Percentiles rank a stretch among this genome's conserved stretches.
Evolutionary conservation across 192 early-diverging fungal species (phyloP).

Genomic region (Backusella liffmaniae): DNA sequence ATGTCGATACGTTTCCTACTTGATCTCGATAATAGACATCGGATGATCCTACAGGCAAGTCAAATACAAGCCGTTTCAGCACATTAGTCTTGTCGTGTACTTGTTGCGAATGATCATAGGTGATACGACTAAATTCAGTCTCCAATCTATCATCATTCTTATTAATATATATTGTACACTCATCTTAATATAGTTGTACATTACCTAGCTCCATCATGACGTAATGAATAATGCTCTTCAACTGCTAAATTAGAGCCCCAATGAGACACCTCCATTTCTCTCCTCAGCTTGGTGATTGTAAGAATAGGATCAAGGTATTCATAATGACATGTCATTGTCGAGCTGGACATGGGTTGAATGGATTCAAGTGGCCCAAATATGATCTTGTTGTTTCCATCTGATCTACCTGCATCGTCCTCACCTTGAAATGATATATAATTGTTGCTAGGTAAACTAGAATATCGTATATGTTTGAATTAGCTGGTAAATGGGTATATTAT

Average conservation of each 20-base stretch:
- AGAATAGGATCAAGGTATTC: conserved; percentile 55
- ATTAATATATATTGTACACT: not conserved
- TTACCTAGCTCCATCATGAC: conserved; percentile 77
- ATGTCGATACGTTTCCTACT: conserved; percentile 97
- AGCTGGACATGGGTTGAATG: conserved; percentile 39
- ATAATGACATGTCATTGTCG: conserved; percentile 61
- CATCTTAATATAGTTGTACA: too few species aligned
- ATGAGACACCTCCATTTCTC: conserved; percentile 82
- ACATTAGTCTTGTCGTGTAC: conserved; percentile 46
- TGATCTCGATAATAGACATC: conserved; percentile 85
- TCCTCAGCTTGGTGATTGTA: conserved; percentile 53
- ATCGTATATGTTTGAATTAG: too few species aligned
- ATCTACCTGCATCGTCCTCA: conserved; percentile 20
- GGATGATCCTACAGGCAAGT: conserved; percentile 65
- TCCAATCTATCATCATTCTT: conserved; percentile 37
- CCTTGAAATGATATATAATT: conserved; percentile 41
- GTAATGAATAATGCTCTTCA: conserved; percentile 75
- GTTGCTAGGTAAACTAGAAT: conserved; percentile 32
- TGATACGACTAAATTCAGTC: conserved; percentile 72
- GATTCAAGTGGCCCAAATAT: conserved; percentile 72
- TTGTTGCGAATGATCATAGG: conserved; percentile 48
- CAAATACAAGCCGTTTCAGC: conserved; percentile 48
- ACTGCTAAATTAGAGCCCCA: conserved; percentile 81
- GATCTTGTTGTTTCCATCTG: conserved; percentile 54
- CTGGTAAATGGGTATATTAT: too few species aligned